These are phyloP conservation scores for Citrus medica DNA, from an alignment of 345 rosid genomes.

Conservation along the genomic window DNA sequence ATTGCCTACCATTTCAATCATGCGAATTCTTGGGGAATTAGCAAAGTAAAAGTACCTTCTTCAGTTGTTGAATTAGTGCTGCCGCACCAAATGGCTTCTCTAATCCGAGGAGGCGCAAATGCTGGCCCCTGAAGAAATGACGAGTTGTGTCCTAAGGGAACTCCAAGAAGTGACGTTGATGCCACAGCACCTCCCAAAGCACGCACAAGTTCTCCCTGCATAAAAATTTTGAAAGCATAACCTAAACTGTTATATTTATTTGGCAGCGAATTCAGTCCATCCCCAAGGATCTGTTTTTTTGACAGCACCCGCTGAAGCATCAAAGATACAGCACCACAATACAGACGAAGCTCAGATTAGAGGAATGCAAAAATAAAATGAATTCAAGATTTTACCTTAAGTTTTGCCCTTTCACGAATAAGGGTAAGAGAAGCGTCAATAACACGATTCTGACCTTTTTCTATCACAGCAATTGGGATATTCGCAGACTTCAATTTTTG, in stretches of 20 bases:
- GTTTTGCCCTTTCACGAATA: constrained; percentile 93
- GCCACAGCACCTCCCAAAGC: constrained; percentile 78
- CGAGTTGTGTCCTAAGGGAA: constrained; percentile 94
- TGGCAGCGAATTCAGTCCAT: neutral
- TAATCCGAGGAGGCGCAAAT: constrained; percentile 93
- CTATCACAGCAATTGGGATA: constrained; percentile 57
- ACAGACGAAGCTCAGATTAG: neutral
- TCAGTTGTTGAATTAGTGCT: constrained; percentile 94
- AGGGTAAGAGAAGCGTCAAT: constrained; percentile 96
- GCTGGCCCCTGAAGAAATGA: constrained; percentile 99
- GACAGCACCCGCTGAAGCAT: neutral
- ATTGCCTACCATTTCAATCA: neutral
- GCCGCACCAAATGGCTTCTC: constrained; percentile 99
- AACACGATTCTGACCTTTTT: constrained; percentile 84
- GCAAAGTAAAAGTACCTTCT: constrained; percentile 50
- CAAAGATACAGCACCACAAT: neutral
- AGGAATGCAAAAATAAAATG: neutral
- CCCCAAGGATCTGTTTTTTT: too few species aligned
- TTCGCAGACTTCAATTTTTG: constrained; percentile 54
- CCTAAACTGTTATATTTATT: neutral
- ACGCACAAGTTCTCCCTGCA: constrained; percentile 81
- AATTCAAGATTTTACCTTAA: constrained; percentile 47
- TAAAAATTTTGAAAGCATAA: neutral
- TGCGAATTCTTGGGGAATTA: neutral
- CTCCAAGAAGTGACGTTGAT: constrained; percentile 79